phyloP scores from a whole-genome alignment of 805 yeast species.

The Saccharomycopsis sp. region DNA sequence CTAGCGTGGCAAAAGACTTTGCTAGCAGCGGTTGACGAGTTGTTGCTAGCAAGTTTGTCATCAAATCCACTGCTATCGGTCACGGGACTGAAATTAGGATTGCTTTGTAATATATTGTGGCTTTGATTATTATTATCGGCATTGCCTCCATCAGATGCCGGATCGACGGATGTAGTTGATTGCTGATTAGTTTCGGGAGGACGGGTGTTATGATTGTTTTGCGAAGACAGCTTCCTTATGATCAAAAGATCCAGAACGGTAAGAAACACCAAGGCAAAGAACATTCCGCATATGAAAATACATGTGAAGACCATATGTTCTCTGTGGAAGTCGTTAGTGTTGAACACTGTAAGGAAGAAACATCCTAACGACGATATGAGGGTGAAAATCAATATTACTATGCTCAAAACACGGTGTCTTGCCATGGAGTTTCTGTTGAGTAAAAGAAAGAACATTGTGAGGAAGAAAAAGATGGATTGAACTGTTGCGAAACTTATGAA shows the following conservation, averaged over 20 bases:
- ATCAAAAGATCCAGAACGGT: conserved; percentile 34
- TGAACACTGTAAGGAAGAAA: conserved; percentile 65
- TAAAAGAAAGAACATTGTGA: conserved; percentile 49
- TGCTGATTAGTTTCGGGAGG: neutral
- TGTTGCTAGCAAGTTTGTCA: conserved; percentile 31
- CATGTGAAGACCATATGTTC: conserved; percentile 65
- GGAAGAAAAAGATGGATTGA: conserved; percentile 69
- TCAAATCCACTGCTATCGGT: neutral
- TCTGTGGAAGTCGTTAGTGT: conserved; percentile 47
- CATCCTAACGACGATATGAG: conserved; percentile 65
- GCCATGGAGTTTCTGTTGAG: conserved; percentile 51
- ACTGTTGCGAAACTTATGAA: conserved; percentile 73
- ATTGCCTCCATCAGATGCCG: conserved; percentile 37
- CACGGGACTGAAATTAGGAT: neutral
- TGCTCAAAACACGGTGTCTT: conserved; percentile 41
- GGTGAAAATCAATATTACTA: conserved; percentile 37
- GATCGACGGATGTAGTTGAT: neutral
- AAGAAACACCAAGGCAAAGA: conserved; percentile 43
- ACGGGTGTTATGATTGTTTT: neutral
- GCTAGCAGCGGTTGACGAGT: conserved; percentile 42
- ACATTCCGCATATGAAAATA: conserved; percentile 62
- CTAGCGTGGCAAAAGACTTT: conserved; percentile 29
- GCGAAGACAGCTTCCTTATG: neutral
- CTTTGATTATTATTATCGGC: conserved; percentile 70
- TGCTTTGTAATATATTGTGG: conserved; percentile 52